phyloP scores from a whole-genome alignment of 352 stramenopile genomes.

The Peronospora destructor region DNA sequence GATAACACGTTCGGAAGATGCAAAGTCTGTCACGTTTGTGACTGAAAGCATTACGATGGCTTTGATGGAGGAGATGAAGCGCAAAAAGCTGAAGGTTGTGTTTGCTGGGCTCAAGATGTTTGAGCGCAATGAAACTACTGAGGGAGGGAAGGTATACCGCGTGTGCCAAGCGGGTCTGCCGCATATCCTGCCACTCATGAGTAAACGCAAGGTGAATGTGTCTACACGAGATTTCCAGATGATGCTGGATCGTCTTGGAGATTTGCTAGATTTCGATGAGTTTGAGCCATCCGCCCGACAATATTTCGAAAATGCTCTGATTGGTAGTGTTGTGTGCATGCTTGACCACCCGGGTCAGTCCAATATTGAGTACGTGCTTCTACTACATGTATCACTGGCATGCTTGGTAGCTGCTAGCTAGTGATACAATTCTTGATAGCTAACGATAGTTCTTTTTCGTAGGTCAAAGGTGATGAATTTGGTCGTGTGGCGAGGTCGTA shows the following conservation, averaged over 20 bases:
- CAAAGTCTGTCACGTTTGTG: slow-evolving; percentile 82
- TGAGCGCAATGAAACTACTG: slow-evolving; percentile 74
- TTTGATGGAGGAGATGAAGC: slow-evolving; percentile 78
- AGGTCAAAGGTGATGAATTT: slow-evolving; percentile 81
- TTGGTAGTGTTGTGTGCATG: slow-evolving; percentile 77
- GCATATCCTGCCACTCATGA: slow-evolving; percentile 82
- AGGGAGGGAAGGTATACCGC: slow-evolving; percentile 75
- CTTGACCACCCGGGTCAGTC: slow-evolving; percentile 55
- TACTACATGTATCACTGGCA: not conserved
- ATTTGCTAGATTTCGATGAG: slow-evolving; percentile 80
- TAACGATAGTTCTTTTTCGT: slow-evolving; percentile 15
- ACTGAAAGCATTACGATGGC: slow-evolving; percentile 78
- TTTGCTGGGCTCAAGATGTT: slow-evolving; percentile 91
- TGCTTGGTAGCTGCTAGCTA: not conserved
- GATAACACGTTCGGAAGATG: slow-evolving; percentile 83
- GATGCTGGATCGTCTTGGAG: slow-evolving; percentile 73
- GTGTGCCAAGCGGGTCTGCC: slow-evolving; percentile 84
- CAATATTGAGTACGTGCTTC: slow-evolving; percentile 53
- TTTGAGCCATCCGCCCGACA: slow-evolving; percentile 49
- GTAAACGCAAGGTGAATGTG: slow-evolving; percentile 55
- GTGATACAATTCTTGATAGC: not conserved
- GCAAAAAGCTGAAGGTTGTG: slow-evolving; percentile 84
- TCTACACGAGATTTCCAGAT: slow-evolving; percentile 75
- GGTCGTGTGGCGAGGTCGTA: slow-evolving; percentile 78
- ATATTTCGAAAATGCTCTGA: slow-evolving; percentile 45